These are phyloP conservation scores for Silene vulgaris DNA, from an alignment of 179 eudicot genomes.

Conservation along the genomic window DNA sequence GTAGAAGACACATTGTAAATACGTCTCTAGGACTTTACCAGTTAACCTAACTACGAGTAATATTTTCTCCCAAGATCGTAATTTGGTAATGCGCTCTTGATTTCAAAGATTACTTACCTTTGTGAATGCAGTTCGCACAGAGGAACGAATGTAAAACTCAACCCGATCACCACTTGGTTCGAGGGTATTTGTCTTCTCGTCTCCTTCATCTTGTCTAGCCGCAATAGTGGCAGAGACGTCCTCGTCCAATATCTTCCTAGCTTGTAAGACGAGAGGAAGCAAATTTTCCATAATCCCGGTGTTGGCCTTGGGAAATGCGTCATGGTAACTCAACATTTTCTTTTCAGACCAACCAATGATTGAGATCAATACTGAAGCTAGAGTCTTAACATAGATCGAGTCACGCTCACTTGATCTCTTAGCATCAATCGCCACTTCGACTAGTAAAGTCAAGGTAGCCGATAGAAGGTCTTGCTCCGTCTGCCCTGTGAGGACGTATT, in stretches of 20 bases:
- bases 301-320: slow-evolving; percentile 34
- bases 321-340: slow-evolving; percentile 57
- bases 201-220: slow-evolving; percentile 39
- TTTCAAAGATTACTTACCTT: slow-evolving; percentile 35
- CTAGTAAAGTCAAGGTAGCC: slow-evolving; percentile 55
- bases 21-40: too few relatives aligned
- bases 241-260: slow-evolving; percentile 61
- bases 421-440: slow-evolving; percentile 67
- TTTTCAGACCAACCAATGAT: slow-evolving; percentile 71
- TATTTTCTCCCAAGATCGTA: not conserved
- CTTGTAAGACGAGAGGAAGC: slow-evolving; percentile 55
- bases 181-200: slow-evolving; percentile 9
- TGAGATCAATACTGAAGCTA: slow-evolving; percentile 45
- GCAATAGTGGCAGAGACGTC: slow-evolving; percentile 38
- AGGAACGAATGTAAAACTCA: slow-evolving; percentile 64
- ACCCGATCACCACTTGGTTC: slow-evolving; percentile 41
- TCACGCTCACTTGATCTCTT: slow-evolving; percentile 54
- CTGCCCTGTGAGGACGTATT: slow-evolving; percentile 64
- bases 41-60: too few relatives aligned
- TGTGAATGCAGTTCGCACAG: slow-evolving; percentile 58
- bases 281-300: slow-evolving; percentile 50
- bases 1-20: too few relatives aligned
- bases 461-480: slow-evolving; percentile 62
- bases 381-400: slow-evolving; percentile 41
- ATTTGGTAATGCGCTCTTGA: not conserved